Base-by-base conservation (phyloP, 805 yeast species). In the Ogataea wickerhamii region DNA sequence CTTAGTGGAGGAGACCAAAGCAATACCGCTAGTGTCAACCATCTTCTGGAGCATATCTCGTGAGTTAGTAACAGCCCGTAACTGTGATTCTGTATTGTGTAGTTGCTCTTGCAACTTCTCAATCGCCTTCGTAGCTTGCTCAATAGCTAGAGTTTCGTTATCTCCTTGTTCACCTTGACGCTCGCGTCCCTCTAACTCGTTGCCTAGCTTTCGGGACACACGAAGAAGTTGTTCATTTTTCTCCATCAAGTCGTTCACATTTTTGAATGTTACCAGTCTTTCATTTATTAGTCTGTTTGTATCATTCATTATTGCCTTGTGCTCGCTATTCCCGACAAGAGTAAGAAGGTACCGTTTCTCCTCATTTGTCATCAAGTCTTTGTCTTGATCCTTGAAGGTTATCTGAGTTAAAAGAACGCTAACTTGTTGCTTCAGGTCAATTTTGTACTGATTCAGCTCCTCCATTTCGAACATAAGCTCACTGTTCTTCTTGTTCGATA, bases 401-500 rank as follows among this genome's bases (percentile, higher is more conserved):
- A 85, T 68, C 53, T 84, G 87, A 12, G 82, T 73, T 26, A 91
- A 67, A 25, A 88, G 68, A 34, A 71, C 73, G 48, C 85, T 87
- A n/a, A 93, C 73, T 57, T 91, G 98, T 29, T 80, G 77, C 5
- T 94, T 85, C 27, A 91, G 64, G 53, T 91, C 97, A 20, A 71
- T 63, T 29, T 82, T 74, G 46, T 82, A 78, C 40, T 72, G 74
- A 31, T 72, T 69, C 45, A 83, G 57, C 4, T 74, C 63, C 12
- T 56, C 61, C 11, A 72, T 54, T 47, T 78, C 82, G 18, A 64
- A 57, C 45, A 70, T 71, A 29, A 65, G 58, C 37, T 76, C 82
- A 10, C 60, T 53, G 23, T 56, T 46, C 33, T 58, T 64, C 34
- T 53, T 58, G 19, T 44, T 48, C 19, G 59, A 46, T n/a, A 49